These are phyloP conservation scores for Boletus patriciae DNA, from an alignment of 768 basidiomycete genomes.

Conservation along the genomic window DNA sequence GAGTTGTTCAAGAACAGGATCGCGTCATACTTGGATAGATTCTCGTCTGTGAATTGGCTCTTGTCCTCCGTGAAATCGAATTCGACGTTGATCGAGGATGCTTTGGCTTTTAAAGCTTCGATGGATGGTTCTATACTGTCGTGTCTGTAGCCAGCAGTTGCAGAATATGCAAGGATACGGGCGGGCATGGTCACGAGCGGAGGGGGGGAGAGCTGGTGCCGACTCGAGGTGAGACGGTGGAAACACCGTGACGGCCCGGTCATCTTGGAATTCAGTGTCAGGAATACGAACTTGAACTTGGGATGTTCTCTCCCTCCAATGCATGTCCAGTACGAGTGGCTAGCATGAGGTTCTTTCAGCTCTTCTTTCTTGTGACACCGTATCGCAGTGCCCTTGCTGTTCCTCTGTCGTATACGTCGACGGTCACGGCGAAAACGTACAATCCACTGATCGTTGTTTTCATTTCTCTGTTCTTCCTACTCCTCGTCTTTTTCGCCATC, in stretches of 20 bases:
- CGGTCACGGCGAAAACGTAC: constrained; percentile 2
- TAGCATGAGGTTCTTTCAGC: constrained; percentile 5
- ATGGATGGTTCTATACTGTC: constrained; percentile 76
- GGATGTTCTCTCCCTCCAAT: not conserved
- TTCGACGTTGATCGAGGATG: constrained; percentile 45
- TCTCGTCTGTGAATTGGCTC: constrained; percentile 52
- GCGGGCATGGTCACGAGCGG: constrained; percentile 23
- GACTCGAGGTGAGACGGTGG: not conserved
- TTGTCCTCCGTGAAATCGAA: constrained; percentile 70
- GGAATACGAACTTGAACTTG: constrained; percentile 12
- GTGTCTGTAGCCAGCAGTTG: constrained; percentile 63
- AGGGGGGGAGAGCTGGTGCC: not conserved
- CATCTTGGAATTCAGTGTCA: constrained; percentile 22
- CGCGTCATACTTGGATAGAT: constrained; percentile 58
- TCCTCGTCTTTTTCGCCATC: constrained; percentile 16
- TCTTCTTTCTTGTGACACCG: constrained; percentile 2
- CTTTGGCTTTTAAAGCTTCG: constrained; percentile 48
- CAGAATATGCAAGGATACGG: constrained; percentile 58
- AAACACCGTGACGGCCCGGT: not conserved
- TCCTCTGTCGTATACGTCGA: constrained; percentile 7
- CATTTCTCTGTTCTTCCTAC: constrained; percentile 18
- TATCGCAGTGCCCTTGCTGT: constrained; percentile 11
- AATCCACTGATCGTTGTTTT: constrained; percentile 14
- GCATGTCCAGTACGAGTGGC: too few species aligned
- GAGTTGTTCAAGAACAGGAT: constrained; percentile 69